These are phyloP conservation scores for Cyclotella cryptica DNA, from an alignment of 108 stramenopile species.

Conservation along the genomic window DNA sequence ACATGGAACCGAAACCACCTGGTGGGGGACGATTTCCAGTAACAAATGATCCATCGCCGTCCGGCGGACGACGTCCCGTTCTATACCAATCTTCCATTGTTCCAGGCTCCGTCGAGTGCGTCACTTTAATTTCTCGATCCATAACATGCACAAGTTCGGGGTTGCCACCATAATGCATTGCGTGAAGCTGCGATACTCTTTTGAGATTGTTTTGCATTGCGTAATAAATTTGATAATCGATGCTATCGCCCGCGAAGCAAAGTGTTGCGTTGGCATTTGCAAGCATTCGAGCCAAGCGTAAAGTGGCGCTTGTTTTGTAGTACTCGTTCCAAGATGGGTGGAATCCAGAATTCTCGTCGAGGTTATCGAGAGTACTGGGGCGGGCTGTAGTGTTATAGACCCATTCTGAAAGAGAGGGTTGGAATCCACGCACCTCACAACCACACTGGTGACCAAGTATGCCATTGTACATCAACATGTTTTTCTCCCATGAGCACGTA, in stretches of 20 bases:
- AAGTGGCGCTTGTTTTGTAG: constrained; percentile 8
- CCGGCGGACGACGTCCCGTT: constrained; percentile 16
- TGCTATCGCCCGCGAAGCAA: constrained; percentile 25
- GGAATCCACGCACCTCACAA: constrained; percentile 21
- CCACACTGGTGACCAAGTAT: constrained; percentile 31
- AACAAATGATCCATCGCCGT: constrained; percentile 26
- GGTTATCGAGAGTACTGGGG: neutral
- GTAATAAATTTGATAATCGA: constrained; percentile 35
- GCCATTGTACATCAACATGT: constrained; percentile 18
- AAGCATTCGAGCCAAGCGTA: constrained; percentile 14
- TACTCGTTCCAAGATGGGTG: constrained; percentile 15
- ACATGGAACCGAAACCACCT: constrained; percentile 25
- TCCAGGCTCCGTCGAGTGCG: constrained; percentile 18
- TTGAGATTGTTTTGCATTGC: constrained; percentile 26
- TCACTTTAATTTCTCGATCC: constrained; percentile 10
- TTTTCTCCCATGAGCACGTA: neutral
- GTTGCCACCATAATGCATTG: neutral
- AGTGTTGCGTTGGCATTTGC: constrained; percentile 28
- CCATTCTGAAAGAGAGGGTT: constrained; percentile 30
- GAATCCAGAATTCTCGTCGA: neutral
- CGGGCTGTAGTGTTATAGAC: neutral
- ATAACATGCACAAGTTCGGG: constrained; percentile 1
- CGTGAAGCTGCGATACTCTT: constrained; percentile 16
- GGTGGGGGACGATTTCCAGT: constrained; percentile 13
- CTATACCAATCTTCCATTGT: constrained; percentile 24